A percentile compares a stretch with the other conserved stretches of the same genome.
Evolutionary conservation across 257 asterid genomes (phyloP).

Genomic region (Verbascum thapsus): DNA sequence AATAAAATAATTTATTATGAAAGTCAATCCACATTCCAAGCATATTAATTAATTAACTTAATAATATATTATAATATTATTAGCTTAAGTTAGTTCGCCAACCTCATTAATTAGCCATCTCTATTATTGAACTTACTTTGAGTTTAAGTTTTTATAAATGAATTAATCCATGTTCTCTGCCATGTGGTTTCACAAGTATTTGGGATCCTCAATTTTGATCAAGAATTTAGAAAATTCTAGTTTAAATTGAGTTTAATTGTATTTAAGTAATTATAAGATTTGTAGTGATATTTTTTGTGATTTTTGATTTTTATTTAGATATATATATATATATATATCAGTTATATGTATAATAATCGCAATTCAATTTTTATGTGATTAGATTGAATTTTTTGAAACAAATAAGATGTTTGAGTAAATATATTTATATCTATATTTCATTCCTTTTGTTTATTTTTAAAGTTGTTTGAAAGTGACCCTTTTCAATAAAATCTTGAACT

Average conservation of each 20-base stretch:
- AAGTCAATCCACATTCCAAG: conserved; percentile 24
- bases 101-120: conserved; percentile 25
- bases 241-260: too few relatives aligned
- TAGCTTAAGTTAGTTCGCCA: conserved; percentile 1
- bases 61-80: neutral
- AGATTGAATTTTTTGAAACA: too few relatives aligned
- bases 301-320: too few relatives aligned
- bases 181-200: conserved; percentile 51
- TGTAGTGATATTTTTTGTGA: too few relatives aligned
- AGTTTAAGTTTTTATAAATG: neutral
- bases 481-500: conserved; percentile 17
- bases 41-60: neutral
- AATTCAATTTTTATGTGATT: too few relatives aligned
- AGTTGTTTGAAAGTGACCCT: neutral
- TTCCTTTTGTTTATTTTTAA: neutral
- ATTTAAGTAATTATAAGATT: too few relatives aligned
- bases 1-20: too few relatives aligned
- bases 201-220: conserved; percentile 29
- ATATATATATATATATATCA: too few relatives aligned
- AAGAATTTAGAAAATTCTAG: neutral
- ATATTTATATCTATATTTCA: too few relatives aligned
- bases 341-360: too few relatives aligned
- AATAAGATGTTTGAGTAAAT: too few relatives aligned
- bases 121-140: conserved; percentile 27
- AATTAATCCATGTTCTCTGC: conserved; percentile 48